Evolutionary conservation across 1,139 yeast genomes (phyloP), one percentile per base, ranked within the genome.

Genomic region (Hansenula sp.): DNA sequence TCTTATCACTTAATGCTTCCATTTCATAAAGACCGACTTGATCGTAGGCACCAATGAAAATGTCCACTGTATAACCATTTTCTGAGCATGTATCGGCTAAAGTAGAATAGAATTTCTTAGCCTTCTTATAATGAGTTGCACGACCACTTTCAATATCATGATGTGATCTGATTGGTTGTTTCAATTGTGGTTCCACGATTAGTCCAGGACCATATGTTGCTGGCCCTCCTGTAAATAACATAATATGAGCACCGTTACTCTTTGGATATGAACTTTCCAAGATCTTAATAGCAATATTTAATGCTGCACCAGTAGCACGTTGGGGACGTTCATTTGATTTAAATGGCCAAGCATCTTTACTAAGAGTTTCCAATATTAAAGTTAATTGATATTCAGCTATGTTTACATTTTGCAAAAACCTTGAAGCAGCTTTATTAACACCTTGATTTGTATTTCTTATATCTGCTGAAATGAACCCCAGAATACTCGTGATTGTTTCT

Each of bases 121-220:
- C 93, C 62, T 83, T 81, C 61, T 86, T 84, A 68, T 79, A 84
- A 65, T 89, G 96, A 63, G 83, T 84, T 43, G 95, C 94, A 43
- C 79, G 74, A 57, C 85, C 91, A 50, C 80, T 75, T 58, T 83
- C 90, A 53, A 89, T 85, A 61, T 88, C 95, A 55, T 86, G 86
- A 66, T 89, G 96, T 3, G 96, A 87, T 69, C 96, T 77, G 54
- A 89, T 85, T 41, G 96, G 94, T 62, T 89, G 96, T 61, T 83
- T 84, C 60, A 89, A 76, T 60, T 86, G 85, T 31, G 82, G 81
- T 31, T 93, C 89, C 32, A 89, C 96, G 57, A 88, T 89, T 66
- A 84, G 70, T 49, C 96, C 96, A 6, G 96, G 96, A 39, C 87
- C 90, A 61, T 84, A 83, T 32, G 96, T 89, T 57, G 96, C 84